Conservation (phyloP, 176 grass and related monocot species). For the Stipa capillata region DNA sequence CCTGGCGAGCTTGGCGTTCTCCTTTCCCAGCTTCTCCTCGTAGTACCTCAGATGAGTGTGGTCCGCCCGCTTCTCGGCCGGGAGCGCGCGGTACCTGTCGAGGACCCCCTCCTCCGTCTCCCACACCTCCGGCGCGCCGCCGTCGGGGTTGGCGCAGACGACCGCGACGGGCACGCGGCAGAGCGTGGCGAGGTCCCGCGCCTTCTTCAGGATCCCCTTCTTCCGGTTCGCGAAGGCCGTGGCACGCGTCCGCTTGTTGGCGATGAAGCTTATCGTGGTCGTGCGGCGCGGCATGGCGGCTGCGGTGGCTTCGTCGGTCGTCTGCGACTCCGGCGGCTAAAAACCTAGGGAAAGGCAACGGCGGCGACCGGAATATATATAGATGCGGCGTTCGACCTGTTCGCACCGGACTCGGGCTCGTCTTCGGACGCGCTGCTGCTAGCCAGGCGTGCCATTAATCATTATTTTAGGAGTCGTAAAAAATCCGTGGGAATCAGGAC, state of each 20-base stretch:
- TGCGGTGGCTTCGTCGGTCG: no score
- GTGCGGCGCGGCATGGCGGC: constrained; percentile 5
- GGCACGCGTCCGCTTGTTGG: neutral
- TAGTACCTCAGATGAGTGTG: constrained; percentile 13
- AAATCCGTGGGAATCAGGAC: no score
- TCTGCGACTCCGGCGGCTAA: neutral
- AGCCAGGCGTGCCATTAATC: no score
- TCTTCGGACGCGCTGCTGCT: no score
- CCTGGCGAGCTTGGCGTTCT: constrained; percentile 9
- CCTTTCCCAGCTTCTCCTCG: neutral
- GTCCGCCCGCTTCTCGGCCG: neutral
- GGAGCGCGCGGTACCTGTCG: constrained; percentile 19
- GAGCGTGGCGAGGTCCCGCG: neutral
- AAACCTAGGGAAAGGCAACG: neutral
- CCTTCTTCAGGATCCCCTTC: constrained; percentile 3
- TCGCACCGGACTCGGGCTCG: no score
- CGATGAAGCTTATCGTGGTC: neutral
- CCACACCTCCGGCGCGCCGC: neutral
- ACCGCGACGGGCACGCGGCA: constrained; percentile 20
- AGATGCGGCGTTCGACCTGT: no score
- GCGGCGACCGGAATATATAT: no score
- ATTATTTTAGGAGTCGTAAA: no score
- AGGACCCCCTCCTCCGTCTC: neutral
- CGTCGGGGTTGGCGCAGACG: neutral
- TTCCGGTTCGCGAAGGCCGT: neutral